Base-by-base conservation (phyloP, 768 basidiomycete genomes). In the Collybia nuda region DNA sequence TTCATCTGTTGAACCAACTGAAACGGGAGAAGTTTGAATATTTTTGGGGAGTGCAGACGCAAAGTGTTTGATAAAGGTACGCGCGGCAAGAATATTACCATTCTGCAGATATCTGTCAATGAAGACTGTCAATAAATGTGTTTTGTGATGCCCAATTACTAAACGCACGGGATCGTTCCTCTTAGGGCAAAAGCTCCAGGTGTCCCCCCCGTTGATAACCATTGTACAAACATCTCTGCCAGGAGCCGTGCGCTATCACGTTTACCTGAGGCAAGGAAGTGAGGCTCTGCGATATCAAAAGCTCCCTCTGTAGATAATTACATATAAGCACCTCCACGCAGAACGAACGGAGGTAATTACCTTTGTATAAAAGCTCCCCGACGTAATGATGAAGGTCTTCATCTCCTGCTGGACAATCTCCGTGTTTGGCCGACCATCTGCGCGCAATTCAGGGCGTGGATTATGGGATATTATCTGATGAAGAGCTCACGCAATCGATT, bases 61-160 rank as follows among this genome's bases (percentile, higher is more conserved):
- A 65, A 89, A 93, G 43, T 85, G 81, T n/a, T 78, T 74, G 64
- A 96, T 85, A 76, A 98, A 97, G n/a, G 88, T 83, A n/a, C 84
- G 83, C 3, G 96, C 91, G 3, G 90, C 90, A n/a, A 93, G 82
- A 61, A 99, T 87, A 56, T 93, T 93, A 14, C 92, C 91, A 47
- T 93, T 90, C 54, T 80, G 80, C 19, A 94, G 74, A 60, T 90
- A 90, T 50, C 89, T 91, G 59, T 14, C 17, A 29, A 36, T 8
- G 14, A 6, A 38, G 19, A 12, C 1, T 17, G 12, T 32, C 12
- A 11, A 14, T 24, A n/a, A 21, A 47, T 24, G 37, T 47, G 15
- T 9, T 14, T 21, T 17, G 26, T n/a, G 6, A 21, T 26, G 29
- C 22, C 41, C 18, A n/a, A n/a, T 40, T 35, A 12, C 5, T 6